phyloP scores from a whole-genome alignment of 2,329 filamentous ascomycete genomes.

The Sphaerulina vaccinii region DNA sequence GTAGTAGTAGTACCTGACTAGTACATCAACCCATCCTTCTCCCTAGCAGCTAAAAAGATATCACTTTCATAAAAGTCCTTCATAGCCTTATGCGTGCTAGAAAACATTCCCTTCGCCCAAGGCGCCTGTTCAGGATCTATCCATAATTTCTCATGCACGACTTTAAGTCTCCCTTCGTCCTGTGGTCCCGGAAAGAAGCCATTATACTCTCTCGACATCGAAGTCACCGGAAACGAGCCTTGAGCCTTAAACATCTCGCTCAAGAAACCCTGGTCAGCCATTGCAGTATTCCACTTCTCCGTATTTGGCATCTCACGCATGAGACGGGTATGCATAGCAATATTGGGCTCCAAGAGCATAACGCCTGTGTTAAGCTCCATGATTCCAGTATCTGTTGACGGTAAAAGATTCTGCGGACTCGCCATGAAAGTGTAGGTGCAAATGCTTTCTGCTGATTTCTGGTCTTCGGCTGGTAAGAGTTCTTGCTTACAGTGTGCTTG shows the following conservation, averaged over 20 bases:
- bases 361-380: constrained; percentile 25
- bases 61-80: constrained; percentile 20
- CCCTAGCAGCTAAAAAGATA: constrained; percentile 11
- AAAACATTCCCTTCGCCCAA: constrained; percentile 20
- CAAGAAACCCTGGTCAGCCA: constrained; percentile 25
- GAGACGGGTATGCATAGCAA: constrained; percentile 23
- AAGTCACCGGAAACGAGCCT: constrained; percentile 18
- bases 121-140: constrained; percentile 6
- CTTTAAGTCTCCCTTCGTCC: constrained; percentile 17
- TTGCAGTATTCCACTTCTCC: constrained; percentile 23
- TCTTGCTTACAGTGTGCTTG: constrained; percentile 16
- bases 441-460: constrained; percentile 11
- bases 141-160: constrained; percentile 27
- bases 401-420: constrained; percentile 13
- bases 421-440: constrained; percentile 23
- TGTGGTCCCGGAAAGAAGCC: constrained; percentile 21
- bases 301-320: constrained; percentile 14
- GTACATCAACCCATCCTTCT: constrained; percentile 8
- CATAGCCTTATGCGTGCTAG: constrained; percentile 22
- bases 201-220: constrained; percentile 21
- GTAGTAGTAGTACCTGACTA: too few species aligned
- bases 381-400: constrained; percentile 2
- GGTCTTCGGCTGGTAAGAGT: constrained; percentile 25
- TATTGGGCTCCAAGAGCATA: constrained; percentile 22
- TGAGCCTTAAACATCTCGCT: constrained; percentile 17